Base-by-base conservation (phyloP, 495 filamentous ascomycete species). In the Talaromyces ruber region DNA sequence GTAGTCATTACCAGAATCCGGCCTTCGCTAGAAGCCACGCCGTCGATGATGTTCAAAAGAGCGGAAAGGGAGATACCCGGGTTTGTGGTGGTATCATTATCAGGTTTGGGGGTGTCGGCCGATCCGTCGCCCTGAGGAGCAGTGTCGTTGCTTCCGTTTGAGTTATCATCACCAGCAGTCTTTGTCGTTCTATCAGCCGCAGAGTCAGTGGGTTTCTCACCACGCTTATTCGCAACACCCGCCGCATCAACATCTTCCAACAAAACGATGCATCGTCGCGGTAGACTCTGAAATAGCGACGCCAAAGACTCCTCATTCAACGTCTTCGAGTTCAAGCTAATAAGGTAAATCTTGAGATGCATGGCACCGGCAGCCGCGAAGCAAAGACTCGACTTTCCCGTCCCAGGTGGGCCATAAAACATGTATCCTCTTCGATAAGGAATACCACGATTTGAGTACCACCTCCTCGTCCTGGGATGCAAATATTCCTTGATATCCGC, bases 401-500 rank as follows among this genome's bases (percentile, higher is more conserved):
- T 82, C 4, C 80, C 77, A 0, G 79, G 79, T 0, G 76, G 79
- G 0, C 79, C 76, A 59, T 81, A 72, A 0, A 82, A 68, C 6
- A 82, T 68, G 52, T 81, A 81, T 0, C 78, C 78, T 14, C 76
- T 75, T 0, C 78, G 71, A 63, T 81, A 80, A 0, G 77, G 77
- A 37, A 82, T 81, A 2, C 79, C 91, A 0, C 90, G 81, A 55
- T 86, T 85, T 0, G 88, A 84, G 64, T 94, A 94, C 92, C 91
- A 96, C 16, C 79, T 74, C 6, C 86, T 77, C 2, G 88, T 92
- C 2, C 79, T 76, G 0, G 89, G 86, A 61, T 91, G 86, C 6
- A 97, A 75, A 66, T 93, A 97, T 66, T 96, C 92, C 71, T 92
- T 91, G 70, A 96, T 90, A 71, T 97, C 93, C 16, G 79, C 72